A percentile compares a stretch with the other conserved stretches of the same genome.
These are phyloP conservation scores for Neolecta irregularis DNA, from an alignment of 1,139 yeast species.

Conservation along the genomic window DNA sequence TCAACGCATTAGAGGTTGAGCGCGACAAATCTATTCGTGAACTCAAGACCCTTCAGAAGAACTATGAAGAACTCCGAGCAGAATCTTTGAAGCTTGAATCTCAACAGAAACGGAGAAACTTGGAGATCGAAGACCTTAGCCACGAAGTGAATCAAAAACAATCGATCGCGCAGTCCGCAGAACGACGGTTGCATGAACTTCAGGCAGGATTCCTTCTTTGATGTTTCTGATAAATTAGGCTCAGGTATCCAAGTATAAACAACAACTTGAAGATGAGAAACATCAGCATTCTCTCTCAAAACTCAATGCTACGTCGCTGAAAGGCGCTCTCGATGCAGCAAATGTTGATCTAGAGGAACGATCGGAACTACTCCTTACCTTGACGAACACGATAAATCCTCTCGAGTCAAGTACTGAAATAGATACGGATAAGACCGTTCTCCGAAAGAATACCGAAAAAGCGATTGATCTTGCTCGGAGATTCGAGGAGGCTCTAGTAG, in stretches of 20 bases:
- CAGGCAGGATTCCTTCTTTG: constrained; percentile 1
- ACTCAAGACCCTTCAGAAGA: too few species aligned
- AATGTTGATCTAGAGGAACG: constrained; percentile 1
- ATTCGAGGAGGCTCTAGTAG: constrained; percentile 6
- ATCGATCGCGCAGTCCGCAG: constrained; percentile 2
- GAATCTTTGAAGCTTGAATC: too few species aligned
- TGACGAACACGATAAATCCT: neutral
- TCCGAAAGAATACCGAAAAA: neutral
- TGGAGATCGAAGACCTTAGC: too few species aligned
- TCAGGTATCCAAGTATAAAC: constrained; percentile 1
- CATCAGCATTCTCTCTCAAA: constrained; percentile 1
- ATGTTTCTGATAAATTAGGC: neutral
- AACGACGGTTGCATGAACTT: constrained; percentile 1
- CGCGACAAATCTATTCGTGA: too few species aligned
- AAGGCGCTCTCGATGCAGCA: constrained; percentile 1
- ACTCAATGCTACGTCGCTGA: neutral
- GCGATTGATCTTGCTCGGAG: neutral
- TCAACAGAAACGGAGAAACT: too few species aligned
- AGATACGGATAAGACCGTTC: neutral
- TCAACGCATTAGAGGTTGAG: too few species aligned
- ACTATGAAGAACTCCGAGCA: too few species aligned
- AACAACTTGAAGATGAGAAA: constrained; percentile 2
- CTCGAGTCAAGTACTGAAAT: neutral
- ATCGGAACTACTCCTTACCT: neutral
- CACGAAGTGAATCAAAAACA: too few species aligned